Evolutionary conservation across 305 asterid genomes (phyloP), one percentile per base, ranked within the genome.

Genomic region (Withania somnifera): DNA sequence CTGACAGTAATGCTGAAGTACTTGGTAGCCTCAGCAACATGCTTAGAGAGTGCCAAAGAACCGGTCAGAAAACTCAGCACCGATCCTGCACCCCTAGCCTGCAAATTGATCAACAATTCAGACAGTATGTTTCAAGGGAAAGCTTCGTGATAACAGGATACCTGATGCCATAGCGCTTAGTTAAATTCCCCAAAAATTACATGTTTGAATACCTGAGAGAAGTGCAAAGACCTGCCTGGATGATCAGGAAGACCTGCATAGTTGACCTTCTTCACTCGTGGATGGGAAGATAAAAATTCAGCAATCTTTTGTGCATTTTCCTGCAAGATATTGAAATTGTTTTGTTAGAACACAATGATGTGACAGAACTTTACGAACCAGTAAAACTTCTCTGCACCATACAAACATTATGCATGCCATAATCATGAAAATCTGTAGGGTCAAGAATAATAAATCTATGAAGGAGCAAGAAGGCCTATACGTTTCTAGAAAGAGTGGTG

Each of bases 21-120:
- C 81, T 91, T 93, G 34, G 98, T 96, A 4, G 88, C 73, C 94
- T 96, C 98, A 5, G 85, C 97, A 26, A 96, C 80, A 82, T 96
- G 98, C 92, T 90, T 92, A 42, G 99, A 93, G 38, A 94, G 94
- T 53, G 95, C 91, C 77, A 94, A 80, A 1, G 98, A 96, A n/a
- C 98, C 98, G 4, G 99, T 96, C 82, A 86, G 78, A 85, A 96
- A 96, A 91, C 99, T 96, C n/a, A 96, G 89, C 78, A 96, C 98
- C 10, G 98, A 93, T 77, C 98, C 99, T 52, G 99, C 98, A 81
- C 98, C 99, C 75, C 84, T 96, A 1, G 98, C 97, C 98, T 94
- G 90, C 83, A 63, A 63, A 63, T 63, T 14, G 42, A 63, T 63
- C 45, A 0, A 30, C 13, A 30, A 14, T 28, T 56, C 63, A 56